These are phyloP conservation scores for Limnanthes douglasii DNA, from an alignment of 345 rosid species.

Conservation along the genomic window DNA sequence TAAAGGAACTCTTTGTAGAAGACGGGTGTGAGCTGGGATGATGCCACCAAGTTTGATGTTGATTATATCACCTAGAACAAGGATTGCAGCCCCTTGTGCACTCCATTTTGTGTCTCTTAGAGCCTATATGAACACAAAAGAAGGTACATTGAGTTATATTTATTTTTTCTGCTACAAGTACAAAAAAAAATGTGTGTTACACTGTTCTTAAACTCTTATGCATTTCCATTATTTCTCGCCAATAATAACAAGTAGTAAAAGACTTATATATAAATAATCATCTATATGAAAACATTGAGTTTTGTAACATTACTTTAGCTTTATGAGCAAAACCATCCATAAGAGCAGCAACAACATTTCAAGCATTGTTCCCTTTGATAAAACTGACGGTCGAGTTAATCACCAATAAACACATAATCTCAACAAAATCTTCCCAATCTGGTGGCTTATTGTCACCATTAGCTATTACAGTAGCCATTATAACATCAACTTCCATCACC, in stretches of 20 bases:
- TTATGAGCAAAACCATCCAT: no score
- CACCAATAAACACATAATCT: conserved; percentile 34
- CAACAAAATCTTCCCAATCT: no score
- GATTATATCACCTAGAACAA: conserved; percentile 53
- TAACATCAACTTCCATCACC: conserved; percentile 59
- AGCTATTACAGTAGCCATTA: conserved; percentile 53
- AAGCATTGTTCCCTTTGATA: conserved; percentile 54
- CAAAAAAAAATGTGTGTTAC: no score
- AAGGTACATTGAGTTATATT: no score
- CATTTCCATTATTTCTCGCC: no score
- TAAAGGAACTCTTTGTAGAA: conserved; percentile 48
- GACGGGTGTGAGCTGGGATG: conserved; percentile 65
- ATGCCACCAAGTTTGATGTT: conserved; percentile 50
- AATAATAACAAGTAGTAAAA: no score
- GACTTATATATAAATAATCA: no score
- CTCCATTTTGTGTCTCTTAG: conserved; percentile 43
- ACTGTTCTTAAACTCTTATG: no score
- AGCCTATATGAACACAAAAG: no score
- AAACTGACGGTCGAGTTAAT: conserved; percentile 60
- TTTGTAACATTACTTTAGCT: conserved; percentile 30
- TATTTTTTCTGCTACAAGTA: no score
- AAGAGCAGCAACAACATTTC: conserved; percentile 57
- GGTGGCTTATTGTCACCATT: conserved; percentile 38
- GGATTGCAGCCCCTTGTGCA: conserved; percentile 37
- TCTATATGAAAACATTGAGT: background rate